Base-by-base conservation (phyloP, 2,329 filamentous ascomycete genomes). In the Cladosporium sphaerospermum region DNA sequence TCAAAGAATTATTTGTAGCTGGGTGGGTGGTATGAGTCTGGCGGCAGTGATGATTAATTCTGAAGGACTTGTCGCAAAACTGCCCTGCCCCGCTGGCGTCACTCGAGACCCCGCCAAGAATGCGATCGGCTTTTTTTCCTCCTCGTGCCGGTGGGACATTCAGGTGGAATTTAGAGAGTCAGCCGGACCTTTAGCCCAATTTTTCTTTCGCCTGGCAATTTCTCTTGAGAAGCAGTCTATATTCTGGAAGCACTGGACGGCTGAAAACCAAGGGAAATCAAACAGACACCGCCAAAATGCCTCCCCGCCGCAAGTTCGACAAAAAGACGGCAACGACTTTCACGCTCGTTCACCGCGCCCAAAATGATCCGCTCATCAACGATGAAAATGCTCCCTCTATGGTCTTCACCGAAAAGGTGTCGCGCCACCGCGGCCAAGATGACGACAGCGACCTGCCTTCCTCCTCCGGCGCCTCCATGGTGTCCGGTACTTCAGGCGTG, bases 291-390 rank as follows among this genome's bases (percentile, higher is more conserved):
- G 33, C 57, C 75, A 85, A 77, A 44, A 92, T 92, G 88, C 80
- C 86, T 64, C 79, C 78, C 61, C 82, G 81, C 63, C 83, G 82
- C 75, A 89, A 86, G 81, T 89, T 88, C 52, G 81, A 96, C 77
- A 96, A 96, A 77, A 95, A 96, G 73, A 86, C 81, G 56, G 91
- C 93, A 63, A 87, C 88, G 69, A 93, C 91, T 73, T 97, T 95
- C 73, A 86, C 87, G 62, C 87, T 99, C 69, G 89, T 97, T 64
- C 89, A 96, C 74, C 89, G 93, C 66, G 89, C 92, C 33, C 95
- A 99, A 74, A 89, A 96, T 82, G 93, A 99, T 71, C 93, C 95
- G 44, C 83, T 92, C 64, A 96, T 99, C 69, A 87, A 99, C 79
- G 91, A 99, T 76, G 81, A 86, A 64, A 80, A 85, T 64, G 91